phyloP scores from a whole-genome alignment of 148 eudicot genomes.

The Tetragonia tetragonoides region DNA sequence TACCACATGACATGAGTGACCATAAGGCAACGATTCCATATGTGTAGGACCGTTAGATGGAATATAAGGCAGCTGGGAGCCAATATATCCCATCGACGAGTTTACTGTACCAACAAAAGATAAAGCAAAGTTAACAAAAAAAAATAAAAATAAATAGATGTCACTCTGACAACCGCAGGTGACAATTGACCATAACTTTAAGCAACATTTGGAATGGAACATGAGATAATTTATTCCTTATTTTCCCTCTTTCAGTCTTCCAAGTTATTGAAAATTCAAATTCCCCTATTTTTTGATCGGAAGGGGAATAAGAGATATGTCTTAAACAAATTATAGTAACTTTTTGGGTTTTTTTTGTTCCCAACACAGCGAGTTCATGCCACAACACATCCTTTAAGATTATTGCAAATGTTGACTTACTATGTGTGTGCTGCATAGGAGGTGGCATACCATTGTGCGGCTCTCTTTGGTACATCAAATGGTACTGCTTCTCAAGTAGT shows the following conservation, averaged over 20 bases:
- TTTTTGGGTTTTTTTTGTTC: no score
- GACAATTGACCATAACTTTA: not conserved
- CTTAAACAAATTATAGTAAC: no score
- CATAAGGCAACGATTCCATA: slow-evolving; percentile 48
- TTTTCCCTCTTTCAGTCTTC: not conserved
- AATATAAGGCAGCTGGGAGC: slow-evolving; percentile 45
- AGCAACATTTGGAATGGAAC: not conserved
- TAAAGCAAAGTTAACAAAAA: slow-evolving; percentile 23
- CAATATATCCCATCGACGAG: slow-evolving; percentile 64
- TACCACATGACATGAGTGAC: slow-evolving; percentile 46
- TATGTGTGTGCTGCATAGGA: slow-evolving; percentile 53
- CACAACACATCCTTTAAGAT: not conserved
- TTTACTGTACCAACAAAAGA: slow-evolving; percentile 60
- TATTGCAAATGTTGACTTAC: slow-evolving; percentile 23
- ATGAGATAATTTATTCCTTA: not conserved
- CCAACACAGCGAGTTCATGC: not conserved
- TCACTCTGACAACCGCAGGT: slow-evolving; percentile 1
- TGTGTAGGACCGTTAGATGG: slow-evolving; percentile 54
- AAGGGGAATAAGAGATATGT: not conserved
- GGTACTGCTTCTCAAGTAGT: slow-evolving; percentile 57
- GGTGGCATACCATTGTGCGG: slow-evolving; percentile 49
- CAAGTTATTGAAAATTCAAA: not conserved
- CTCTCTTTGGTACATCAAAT: slow-evolving; percentile 46
- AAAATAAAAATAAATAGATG: not conserved
- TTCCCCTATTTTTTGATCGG: not conserved